phyloP scores from a whole-genome alignment of 2,329 filamentous ascomycete genomes.

The Fusarium stilboides region DNA sequence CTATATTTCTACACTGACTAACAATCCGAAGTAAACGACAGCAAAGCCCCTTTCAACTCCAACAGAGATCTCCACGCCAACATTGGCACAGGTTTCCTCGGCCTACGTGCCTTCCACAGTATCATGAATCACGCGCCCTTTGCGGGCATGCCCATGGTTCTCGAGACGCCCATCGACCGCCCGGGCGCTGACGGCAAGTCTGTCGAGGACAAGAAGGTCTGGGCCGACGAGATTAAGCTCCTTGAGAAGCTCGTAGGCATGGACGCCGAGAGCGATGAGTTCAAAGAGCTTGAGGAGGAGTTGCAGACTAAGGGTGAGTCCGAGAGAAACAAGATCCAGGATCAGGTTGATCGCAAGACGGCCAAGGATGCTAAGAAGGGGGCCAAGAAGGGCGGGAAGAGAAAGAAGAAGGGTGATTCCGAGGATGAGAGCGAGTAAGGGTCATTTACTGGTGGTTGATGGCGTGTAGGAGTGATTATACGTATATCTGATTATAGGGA shows the following conservation, averaged over 20 bases:
- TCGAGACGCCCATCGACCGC: constrained; percentile 94
- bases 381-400: constrained; percentile 51
- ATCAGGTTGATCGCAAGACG: constrained; percentile 82
- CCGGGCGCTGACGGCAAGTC: constrained; percentile 76
- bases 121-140: constrained; percentile 87
- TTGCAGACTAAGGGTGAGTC: constrained; percentile 77
- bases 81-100: constrained; percentile 95
- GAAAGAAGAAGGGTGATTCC: constrained; percentile 55
- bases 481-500: background rate
- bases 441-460: background rate
- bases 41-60: constrained; percentile 87
- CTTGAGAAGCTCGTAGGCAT: constrained; percentile 90
- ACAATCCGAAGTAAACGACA: constrained; percentile 81
- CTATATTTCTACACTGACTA: background rate
- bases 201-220: constrained; percentile 84
- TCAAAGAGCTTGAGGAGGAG: constrained; percentile 74
- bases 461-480: background rate
- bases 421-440: constrained; percentile 55
- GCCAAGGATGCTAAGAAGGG: constrained; percentile 68
- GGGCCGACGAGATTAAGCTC: constrained; percentile 95
- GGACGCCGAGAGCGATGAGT: constrained; percentile 82
- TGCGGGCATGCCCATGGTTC: constrained; percentile 86
- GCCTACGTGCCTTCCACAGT: constrained; percentile 90
- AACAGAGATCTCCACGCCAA: constrained; percentile 94
- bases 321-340: constrained; percentile 82